phyloP scores from a whole-genome alignment of 805 yeast genomes.

The Hanseniaspora valbyensis region DNA sequence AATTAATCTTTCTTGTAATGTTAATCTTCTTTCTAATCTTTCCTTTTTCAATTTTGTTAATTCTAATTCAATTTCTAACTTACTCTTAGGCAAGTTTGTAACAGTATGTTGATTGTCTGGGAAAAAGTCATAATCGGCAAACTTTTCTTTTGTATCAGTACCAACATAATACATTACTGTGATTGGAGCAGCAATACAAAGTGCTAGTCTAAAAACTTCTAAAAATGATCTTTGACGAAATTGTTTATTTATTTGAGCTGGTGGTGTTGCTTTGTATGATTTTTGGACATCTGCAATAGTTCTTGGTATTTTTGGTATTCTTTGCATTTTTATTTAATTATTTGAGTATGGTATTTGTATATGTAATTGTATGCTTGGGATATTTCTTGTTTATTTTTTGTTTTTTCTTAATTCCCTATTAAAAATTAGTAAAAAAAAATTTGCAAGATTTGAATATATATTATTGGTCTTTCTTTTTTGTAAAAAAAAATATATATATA shows the following conservation, averaged over 20 bases:
- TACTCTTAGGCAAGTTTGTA: slow-evolving; percentile 86
- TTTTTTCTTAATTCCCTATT: too few species aligned
- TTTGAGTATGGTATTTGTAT: neutral
- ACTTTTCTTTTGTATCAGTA: slow-evolving; percentile 74
- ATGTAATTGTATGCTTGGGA: too few species aligned
- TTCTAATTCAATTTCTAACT: slow-evolving; percentile 83
- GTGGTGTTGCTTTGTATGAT: slow-evolving; percentile 6
- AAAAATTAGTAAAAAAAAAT: too few species aligned
- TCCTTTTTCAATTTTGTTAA: slow-evolving; percentile 76
- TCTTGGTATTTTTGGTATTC: neutral
- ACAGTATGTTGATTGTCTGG: slow-evolving; percentile 84
- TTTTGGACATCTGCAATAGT: slow-evolving; percentile 1
- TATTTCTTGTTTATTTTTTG: too few species aligned
- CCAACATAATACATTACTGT: slow-evolving; percentile 91
- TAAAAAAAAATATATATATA: too few species aligned
- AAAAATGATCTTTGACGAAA: slow-evolving; percentile 35
- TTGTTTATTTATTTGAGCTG: slow-evolving; percentile 10
- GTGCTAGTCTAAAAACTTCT: slow-evolving; percentile 56
- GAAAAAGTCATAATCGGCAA: slow-evolving; percentile 90
- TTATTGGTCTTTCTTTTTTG: too few species aligned
- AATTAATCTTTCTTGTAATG: slow-evolving; percentile 59
- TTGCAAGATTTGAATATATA: too few species aligned
- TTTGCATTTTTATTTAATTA: neutral
- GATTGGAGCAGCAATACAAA: slow-evolving; percentile 76
- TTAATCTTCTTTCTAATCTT: slow-evolving; percentile 57